These are phyloP conservation scores for Metschnikowia dekortorum DNA, from an alignment of 805 yeast species.

Conservation along the genomic window DNA sequence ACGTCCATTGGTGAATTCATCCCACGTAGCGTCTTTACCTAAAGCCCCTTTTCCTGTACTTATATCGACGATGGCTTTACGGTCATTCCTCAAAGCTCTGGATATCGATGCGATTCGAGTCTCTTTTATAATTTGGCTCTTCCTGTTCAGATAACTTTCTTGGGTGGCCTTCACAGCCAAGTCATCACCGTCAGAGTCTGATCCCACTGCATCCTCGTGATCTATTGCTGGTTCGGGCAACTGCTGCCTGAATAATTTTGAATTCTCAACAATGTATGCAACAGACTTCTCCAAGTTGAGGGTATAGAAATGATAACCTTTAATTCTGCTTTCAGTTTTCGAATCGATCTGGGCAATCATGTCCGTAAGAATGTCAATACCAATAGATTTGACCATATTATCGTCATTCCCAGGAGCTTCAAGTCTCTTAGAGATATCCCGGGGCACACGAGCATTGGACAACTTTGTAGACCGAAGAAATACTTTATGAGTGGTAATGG, in stretches of 20 bases:
- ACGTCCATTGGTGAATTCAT: slow-evolving; percentile 93
- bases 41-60: slow-evolving; percentile 79
- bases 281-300: slow-evolving; percentile 88
- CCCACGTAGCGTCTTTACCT: slow-evolving; percentile 94
- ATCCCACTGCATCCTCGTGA: slow-evolving; percentile 33
- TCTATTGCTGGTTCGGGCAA: slow-evolving; percentile 17
- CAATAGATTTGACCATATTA: slow-evolving; percentile 74
- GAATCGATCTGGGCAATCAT: slow-evolving; percentile 55
- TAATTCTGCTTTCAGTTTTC: slow-evolving; percentile 53
- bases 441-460: slow-evolving; percentile 82
- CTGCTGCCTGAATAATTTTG: slow-evolving; percentile 20
- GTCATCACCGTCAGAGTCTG: slow-evolving; percentile 33
- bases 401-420: slow-evolving; percentile 59
- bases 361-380: slow-evolving; percentile 67
- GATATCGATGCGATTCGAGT: slow-evolving; percentile 22
- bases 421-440: slow-evolving; percentile 46
- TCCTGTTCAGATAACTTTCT: slow-evolving; percentile 18
- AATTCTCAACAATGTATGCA: slow-evolving; percentile 72
- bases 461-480: slow-evolving; percentile 86
- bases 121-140: slow-evolving; percentile 35
- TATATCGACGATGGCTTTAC: slow-evolving; percentile 65
- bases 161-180: slow-evolving; percentile 18
- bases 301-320: slow-evolving; percentile 89
- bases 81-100: slow-evolving; percentile 28
- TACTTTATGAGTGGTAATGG: slow-evolving; percentile 76